phyloP scores from a whole-genome alignment of 306 rosid species.

The Dalbergia oliveri region DNA sequence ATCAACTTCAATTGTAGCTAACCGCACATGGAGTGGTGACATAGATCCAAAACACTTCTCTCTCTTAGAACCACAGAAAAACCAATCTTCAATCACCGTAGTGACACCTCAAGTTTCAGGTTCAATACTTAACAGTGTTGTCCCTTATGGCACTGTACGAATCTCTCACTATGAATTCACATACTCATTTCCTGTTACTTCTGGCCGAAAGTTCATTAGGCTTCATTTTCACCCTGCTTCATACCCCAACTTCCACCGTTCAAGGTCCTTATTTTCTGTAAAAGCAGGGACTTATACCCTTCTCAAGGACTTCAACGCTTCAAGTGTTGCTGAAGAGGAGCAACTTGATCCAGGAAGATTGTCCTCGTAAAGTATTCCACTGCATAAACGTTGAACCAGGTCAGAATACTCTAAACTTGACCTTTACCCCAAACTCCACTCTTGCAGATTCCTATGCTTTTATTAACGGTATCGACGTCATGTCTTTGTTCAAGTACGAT shows the following conservation, averaged over 20 bases:
- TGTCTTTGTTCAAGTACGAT: neutral
- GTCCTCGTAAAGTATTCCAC: conserved; percentile 22
- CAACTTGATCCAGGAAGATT: rapidly evolving
- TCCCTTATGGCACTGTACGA: conserved; percentile 3
- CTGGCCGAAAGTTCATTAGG: conserved; percentile 57
- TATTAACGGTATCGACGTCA: conserved; percentile 15
- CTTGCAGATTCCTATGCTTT: conserved; percentile 50
- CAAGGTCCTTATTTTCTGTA: conserved; percentile 50
- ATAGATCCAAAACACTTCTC: neutral
- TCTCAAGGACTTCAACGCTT: conserved; percentile 51
- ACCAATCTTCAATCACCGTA: neutral
- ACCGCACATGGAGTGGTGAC: neutral
- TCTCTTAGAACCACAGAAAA: neutral
- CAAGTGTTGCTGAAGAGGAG: neutral
- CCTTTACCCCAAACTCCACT: conserved; percentile 47
- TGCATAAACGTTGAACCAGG: conserved; percentile 33
- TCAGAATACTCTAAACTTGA: conserved; percentile 40
- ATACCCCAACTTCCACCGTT: neutral
- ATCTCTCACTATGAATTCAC: conserved; percentile 11
- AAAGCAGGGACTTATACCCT: conserved; percentile 46
- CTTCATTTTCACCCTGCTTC: conserved; percentile 46
- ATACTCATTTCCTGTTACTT: conserved; percentile 33
- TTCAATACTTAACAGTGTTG: neutral
- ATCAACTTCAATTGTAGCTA: neutral
- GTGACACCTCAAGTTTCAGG: neutral